A percentile compares a stretch with the other conserved stretches of the same genome.
phyloP scores from a whole-genome alignment of 1,284 basidiomycete species.

The Microbotryum scabiosae region DNA sequence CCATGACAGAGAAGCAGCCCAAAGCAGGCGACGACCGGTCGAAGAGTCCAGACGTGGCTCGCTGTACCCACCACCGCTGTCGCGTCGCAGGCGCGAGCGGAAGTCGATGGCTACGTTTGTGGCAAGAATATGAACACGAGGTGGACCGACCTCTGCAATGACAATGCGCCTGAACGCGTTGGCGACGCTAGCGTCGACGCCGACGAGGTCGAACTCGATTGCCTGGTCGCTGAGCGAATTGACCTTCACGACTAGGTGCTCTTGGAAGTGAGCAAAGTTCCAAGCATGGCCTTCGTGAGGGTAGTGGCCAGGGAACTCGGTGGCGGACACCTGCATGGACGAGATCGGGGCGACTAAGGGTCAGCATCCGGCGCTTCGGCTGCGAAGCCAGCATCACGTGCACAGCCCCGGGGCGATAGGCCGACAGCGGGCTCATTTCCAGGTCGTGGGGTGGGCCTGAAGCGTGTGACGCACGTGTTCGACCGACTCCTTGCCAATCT shows the following conservation, averaged over 20 bases:
- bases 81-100: neutral
- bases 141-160: conserved; percentile 71
- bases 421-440: neutral
- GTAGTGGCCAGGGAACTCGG: conserved; percentile 79
- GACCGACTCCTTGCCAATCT: conserved; percentile 29
- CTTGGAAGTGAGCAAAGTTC: conserved; percentile 63
- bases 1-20: neutral
- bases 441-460: neutral
- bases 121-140: neutral
- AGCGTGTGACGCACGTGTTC: conserved; percentile 21
- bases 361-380: neutral
- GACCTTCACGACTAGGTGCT: conserved; percentile 67
- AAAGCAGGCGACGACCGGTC: too few relatives aligned
- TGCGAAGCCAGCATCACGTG: neutral
- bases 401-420: too few relatives aligned
- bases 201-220: conserved; percentile 90
- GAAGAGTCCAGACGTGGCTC: too few relatives aligned
- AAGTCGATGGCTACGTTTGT: neutral
- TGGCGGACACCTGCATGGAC: conserved; percentile 58
- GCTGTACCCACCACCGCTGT: neutral
- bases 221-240: conserved; percentile 68
- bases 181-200: conserved; percentile 91
- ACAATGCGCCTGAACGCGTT: conserved; percentile 88
- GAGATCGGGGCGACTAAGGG: neutral
- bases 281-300: conserved; percentile 75